Evolutionary conservation across 768 basidiomycete genomes (phyloP).

Genomic region (Termitomyces sp.): DNA sequence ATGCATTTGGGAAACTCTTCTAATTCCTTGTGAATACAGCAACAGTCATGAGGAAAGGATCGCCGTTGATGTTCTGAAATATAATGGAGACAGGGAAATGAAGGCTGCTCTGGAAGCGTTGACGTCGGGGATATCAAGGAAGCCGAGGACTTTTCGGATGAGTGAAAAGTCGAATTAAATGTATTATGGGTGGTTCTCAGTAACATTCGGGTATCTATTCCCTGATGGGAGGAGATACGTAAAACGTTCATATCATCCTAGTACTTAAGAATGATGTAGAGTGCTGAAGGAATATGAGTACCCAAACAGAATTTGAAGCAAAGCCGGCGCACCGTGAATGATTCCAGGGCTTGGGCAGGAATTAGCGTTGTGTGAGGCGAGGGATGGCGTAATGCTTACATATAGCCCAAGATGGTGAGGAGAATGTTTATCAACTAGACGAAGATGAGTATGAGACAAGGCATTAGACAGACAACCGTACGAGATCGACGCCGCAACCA

Average conservation of each 20-base stretch:
- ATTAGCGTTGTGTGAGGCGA: conserved; percentile 7
- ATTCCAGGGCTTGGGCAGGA: conserved; percentile 56
- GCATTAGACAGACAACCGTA: conserved; percentile 27
- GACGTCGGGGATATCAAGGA: not conserved
- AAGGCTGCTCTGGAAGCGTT: no score
- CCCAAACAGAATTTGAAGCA: not conserved
- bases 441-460: not conserved
- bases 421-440: conserved; percentile 65
- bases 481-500: conserved; percentile 74
- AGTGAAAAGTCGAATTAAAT: not conserved
- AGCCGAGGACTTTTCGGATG: not conserved
- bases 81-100: no score
- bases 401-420: conserved; percentile 72
- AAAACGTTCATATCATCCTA: conserved; percentile 22
- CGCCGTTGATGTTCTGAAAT: not conserved
- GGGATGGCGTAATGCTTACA: conserved; percentile 37
- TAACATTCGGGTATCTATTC: conserved; percentile 10
- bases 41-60: not conserved
- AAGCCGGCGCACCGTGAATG: conserved; percentile 48
- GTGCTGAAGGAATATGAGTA: conserved; percentile 35
- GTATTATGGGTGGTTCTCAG: not conserved
- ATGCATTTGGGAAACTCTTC: no score
- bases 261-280: conserved; percentile 81
- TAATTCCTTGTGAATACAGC: not conserved
- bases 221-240: not conserved